phyloP scores from a whole-genome alignment of 805 yeast species.

The Starmerella potacharoeniae region DNA sequence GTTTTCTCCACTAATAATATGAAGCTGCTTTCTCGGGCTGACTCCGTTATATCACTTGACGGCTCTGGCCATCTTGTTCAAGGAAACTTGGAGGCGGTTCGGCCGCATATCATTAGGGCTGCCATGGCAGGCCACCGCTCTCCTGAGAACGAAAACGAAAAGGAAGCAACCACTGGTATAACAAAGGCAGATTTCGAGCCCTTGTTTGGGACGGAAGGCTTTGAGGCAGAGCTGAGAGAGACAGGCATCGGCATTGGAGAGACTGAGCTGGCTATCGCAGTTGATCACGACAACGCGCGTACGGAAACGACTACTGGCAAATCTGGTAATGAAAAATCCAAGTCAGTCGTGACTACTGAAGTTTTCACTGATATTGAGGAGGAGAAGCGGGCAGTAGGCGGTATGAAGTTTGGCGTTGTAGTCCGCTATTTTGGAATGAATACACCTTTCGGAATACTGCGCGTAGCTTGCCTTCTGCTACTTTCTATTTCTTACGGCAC shows the following conservation, averaged over 20 bases:
- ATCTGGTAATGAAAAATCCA: not conserved
- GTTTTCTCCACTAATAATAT: slow-evolving; percentile 76
- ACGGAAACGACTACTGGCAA: not conserved
- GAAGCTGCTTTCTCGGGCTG: slow-evolving; percentile 56
- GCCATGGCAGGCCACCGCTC: not conserved
- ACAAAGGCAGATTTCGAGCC: not conserved
- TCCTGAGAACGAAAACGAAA: too few relatives aligned
- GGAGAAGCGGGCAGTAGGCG: slow-evolving; percentile 3
- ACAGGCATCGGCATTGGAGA: not conserved
- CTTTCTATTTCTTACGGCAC: slow-evolving; percentile 31
- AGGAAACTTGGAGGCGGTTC: slow-evolving; percentile 30
- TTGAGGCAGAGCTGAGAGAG: not conserved
- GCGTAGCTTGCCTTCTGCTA: not conserved
- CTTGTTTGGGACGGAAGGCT: not conserved
- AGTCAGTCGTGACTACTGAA: not conserved
- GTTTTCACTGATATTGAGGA: not conserved
- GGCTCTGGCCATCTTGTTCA: slow-evolving; percentile 29
- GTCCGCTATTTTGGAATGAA: slow-evolving; percentile 24
- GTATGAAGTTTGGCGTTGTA: slow-evolving; percentile 22
- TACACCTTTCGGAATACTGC: not conserved
- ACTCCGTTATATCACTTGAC: slow-evolving; percentile 48
- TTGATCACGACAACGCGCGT: not conserved
- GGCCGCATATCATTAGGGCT: not conserved
- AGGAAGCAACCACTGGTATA: too few relatives aligned
- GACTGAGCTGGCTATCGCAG: not conserved